Base-by-base conservation (phyloP, 2,329 filamentous ascomycete genomes). In the Tolypocladium endophyticum region DNA sequence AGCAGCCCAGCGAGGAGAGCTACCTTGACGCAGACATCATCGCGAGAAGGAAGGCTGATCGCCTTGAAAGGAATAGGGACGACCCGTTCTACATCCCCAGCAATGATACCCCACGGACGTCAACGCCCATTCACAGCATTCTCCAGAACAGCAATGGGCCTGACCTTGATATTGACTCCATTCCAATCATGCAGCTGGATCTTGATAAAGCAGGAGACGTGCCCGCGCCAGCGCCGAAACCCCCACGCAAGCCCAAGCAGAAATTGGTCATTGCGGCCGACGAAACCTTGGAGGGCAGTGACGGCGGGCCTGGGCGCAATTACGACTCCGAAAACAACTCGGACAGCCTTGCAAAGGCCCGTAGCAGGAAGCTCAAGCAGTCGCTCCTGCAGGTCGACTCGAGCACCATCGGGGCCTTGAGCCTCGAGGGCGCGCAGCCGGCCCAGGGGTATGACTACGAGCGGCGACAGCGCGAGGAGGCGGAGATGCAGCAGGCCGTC, bases 101-200 rank as follows among this genome's bases (percentile, higher is more conserved):
- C 50, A 79, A 78, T 33, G 75, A 74, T n/a, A 74, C 76, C 0
- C 85, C 84, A 4, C 84, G 85, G 39, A 82, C 82, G 7, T 87
- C 88, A 0, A 93, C 89, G 0, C 90, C 90, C 0, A 86, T 94
- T 56, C 89, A 93, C 68, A 89, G 85, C 64, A 90, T 94, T 60
- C 77, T 89, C 3, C 81, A 85, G 61, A 85, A 81, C 60, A 85
- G 85, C 60, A 92, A 93, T 69, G 87, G 87, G 2, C 86, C 87
- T 2, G 88, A 89, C 53, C 77, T 97, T 11, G 93, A 99, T 70
- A 87, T 99, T 52, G 94, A 99, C 73, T 85, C 90, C 2, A 99
- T 99, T 67, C 94, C 94, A 2, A 93, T 99, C 67, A 94, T 99
- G 86, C 87, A 96, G 70, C 81, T 99, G 55, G 87, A 95, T 62